Conservation (phyloP, 2,329 filamentous ascomycete species). For the Ophiocordyceps camponoti-floridani region DNA sequence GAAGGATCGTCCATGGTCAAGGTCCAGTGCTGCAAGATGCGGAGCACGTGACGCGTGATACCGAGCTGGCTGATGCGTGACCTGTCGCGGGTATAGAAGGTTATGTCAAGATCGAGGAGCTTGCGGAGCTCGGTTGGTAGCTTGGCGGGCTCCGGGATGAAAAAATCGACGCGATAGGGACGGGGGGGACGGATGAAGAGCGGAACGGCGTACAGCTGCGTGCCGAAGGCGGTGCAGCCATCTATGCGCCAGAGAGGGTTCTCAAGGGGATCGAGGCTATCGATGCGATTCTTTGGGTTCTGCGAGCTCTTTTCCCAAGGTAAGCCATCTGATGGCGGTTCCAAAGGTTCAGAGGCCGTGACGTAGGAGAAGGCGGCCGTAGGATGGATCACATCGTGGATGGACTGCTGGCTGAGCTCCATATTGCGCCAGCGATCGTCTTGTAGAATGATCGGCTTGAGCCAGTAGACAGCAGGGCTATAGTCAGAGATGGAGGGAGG, state of each 20-base stretch:
- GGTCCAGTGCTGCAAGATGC: constrained; percentile 35
- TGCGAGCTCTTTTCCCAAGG: constrained; percentile 27
- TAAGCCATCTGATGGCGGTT: constrained; percentile 8
- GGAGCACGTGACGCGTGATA: constrained; percentile 34
- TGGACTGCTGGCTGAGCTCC: constrained; percentile 33
- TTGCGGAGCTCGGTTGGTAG: constrained; percentile 21
- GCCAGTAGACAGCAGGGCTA: no score
- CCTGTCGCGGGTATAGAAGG: constrained; percentile 37
- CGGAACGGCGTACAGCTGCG: constrained; percentile 38
- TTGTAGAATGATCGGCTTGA: background rate
- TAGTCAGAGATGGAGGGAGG: no score
- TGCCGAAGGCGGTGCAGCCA: constrained; percentile 36
- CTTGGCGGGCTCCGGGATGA: constrained; percentile 31
- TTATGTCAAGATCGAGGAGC: constrained; percentile 27
- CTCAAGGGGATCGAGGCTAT: constrained; percentile 28
- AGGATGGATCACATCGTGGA: constrained; percentile 38
- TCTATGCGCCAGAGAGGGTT: constrained; percentile 38
- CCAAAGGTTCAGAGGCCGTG: background rate
- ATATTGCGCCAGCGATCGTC: constrained; percentile 16
- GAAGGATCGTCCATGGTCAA: constrained; percentile 10
- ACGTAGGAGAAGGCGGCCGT: constrained; percentile 30
- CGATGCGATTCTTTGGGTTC: constrained; percentile 43
- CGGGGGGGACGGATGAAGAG: constrained; percentile 26
- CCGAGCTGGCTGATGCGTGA: constrained; percentile 27
- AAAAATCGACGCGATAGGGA: constrained; percentile 39